Evolutionary conservation across 2,329 filamentous ascomycete species (phyloP), one percentile per base, ranked within the genome.

Genomic region (Monosporascus sp.): DNA sequence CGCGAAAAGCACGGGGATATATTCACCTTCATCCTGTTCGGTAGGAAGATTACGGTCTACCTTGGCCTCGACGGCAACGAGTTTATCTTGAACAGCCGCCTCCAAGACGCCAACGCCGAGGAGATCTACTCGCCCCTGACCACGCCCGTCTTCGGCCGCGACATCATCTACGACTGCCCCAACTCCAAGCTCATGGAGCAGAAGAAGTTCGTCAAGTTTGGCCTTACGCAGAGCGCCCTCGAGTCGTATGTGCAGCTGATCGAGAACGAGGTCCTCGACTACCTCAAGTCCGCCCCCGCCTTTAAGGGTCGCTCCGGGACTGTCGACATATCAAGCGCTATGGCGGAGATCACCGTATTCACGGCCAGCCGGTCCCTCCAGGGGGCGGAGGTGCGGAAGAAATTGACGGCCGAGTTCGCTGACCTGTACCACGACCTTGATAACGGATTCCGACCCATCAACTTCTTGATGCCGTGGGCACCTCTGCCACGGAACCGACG

Each of bases 121-220:
- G 91, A 96, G 65, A 89, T 96, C 59, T 96, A 96, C 74, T 87
- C 83, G 52, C 87, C 89, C 52, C 79, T 96, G 56, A 85, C 82
- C 8, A 85, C 82, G 22, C 83, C 83, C 26, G 83, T 85, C 48
- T 96, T 96, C 68, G 91, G 91, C 61, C 85, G 83, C 64, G 87
- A 92, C 73, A 91, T 96, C 26, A 89, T 95, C 51, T 96, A 95
- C 69, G 91, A 95, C 69, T 94, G 90, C 73, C 90, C 90, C 44
- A 95, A 95, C 69, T 80, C 90, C 55, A 95, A 95, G 74, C 82
- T 96, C 67, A 95, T 96, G 91, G 91, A 96, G 76, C 91, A 96
- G 78, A 96, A 96, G 79, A 94, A 93, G 86, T 91, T 92, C 66
- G 88, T 91, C 84, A 92, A 92, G 72, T 84, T 87, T 63, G 87